phyloP scores from a whole-genome alignment of 108 stramenopile species.

The Epithemia pelagica region DNA sequence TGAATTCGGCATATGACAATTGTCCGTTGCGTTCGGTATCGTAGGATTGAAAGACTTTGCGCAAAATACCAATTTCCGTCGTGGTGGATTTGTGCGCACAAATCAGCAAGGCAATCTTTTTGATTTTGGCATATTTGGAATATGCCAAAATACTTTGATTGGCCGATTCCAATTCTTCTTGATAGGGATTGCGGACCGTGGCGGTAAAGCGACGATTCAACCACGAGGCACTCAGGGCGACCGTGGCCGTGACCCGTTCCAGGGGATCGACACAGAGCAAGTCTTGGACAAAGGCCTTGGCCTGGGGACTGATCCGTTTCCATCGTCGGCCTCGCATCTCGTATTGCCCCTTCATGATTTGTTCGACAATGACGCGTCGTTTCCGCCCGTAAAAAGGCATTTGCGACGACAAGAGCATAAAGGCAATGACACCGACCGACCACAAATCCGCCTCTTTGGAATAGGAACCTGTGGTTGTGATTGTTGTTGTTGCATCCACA shows the following conservation, averaged over 20 bases:
- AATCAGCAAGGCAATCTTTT: slow-evolving; percentile 60
- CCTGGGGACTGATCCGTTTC: slow-evolving; percentile 38
- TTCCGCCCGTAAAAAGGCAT: slow-evolving; percentile 65
- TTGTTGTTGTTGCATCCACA: too few species aligned
- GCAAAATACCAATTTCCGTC: slow-evolving; percentile 52
- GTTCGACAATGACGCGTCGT: slow-evolving; percentile 35
- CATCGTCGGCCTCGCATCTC: slow-evolving; percentile 51
- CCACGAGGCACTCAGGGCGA: slow-evolving; percentile 23
- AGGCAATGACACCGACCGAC: slow-evolving; percentile 69
- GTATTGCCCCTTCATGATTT: slow-evolving; percentile 47
- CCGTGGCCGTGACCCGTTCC: slow-evolving; percentile 24
- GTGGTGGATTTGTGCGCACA: slow-evolving; percentile 56
- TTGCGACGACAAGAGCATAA: slow-evolving; percentile 66
- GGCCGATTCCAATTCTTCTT: slow-evolving; percentile 33
- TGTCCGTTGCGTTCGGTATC: slow-evolving; percentile 41
- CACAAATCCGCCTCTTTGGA: slow-evolving; percentile 74
- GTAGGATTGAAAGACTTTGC: slow-evolving; percentile 49
- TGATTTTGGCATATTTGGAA: slow-evolving; percentile 45
- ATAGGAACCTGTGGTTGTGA: slow-evolving; percentile 55
- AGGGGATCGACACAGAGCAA: slow-evolving; percentile 46
- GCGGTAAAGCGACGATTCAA: slow-evolving; percentile 28
- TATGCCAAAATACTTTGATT: slow-evolving; percentile 39
- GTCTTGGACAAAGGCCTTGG: slow-evolving; percentile 48
- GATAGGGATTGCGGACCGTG: slow-evolving; percentile 28
- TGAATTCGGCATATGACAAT: slow-evolving; percentile 65